Percentiles rank a stretch among this genome's conserved stretches.
Evolutionary conservation across 805 yeast species (phyloP).

Genomic region (Zygoascus biomembranicola): DNA sequence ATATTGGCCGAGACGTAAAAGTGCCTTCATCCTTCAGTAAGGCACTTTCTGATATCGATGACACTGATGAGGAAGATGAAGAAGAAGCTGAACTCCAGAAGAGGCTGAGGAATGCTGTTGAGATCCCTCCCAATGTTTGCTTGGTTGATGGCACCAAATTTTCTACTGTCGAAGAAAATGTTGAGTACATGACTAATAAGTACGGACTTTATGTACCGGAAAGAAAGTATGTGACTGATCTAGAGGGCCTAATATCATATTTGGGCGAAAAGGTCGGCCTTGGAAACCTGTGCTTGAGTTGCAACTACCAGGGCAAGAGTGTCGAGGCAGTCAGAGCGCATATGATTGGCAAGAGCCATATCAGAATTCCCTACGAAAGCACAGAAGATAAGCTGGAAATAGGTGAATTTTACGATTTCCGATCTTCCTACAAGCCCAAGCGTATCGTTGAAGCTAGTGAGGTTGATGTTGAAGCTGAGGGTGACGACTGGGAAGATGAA

Average conservation of each 20-base stretch:
- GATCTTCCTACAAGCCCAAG: constrained; percentile 44
- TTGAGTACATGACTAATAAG: constrained; percentile 64
- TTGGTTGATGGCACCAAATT: constrained; percentile 41
- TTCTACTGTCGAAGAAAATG: constrained; percentile 47
- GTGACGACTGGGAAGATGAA: constrained; percentile 26
- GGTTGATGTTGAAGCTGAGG: constrained; percentile 29
- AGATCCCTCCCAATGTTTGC: constrained; percentile 29
- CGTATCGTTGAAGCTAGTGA: constrained; percentile 27
- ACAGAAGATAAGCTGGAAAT: constrained; percentile 69
- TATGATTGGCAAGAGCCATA: constrained; percentile 76
- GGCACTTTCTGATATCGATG: neutral
- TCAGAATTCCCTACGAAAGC: constrained; percentile 79
- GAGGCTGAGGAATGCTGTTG: constrained; percentile 11
- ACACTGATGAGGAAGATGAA: constrained; percentile 10
- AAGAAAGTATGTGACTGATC: constrained; percentile 54
- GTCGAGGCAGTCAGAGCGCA: constrained; percentile 86
- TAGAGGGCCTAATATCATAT: constrained; percentile 63
- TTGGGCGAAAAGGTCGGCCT: constrained; percentile 73
- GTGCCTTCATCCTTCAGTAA: neutral
- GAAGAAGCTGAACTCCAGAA: constrained; percentile 22
- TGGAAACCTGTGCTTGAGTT: constrained; percentile 76
- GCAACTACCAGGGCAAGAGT: constrained; percentile 76
- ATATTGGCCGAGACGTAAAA: constrained; percentile 21
- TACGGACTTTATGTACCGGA: constrained; percentile 93
- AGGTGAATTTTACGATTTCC: constrained; percentile 77